Base-by-base conservation (phyloP, 306 rosid species). In the Casuarina equisetifolia region DNA sequence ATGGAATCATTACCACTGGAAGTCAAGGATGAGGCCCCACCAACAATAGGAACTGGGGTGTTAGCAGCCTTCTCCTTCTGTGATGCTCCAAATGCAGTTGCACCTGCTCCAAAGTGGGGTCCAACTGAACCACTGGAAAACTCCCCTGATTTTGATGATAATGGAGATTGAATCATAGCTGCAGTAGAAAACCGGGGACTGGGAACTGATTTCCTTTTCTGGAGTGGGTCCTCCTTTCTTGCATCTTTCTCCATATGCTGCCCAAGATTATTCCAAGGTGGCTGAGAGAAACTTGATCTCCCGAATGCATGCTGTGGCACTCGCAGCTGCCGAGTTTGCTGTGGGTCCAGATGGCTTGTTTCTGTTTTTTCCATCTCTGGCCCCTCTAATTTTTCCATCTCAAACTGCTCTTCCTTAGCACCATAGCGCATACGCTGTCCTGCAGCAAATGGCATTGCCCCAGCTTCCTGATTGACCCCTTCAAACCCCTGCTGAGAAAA, bases 101-200 rank as follows among this genome's bases (percentile, higher is more conserved):
- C 69, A 78, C 85, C 86, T 32, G 81, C 88, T 85, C 97, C 97
- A 72, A 80, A 91, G 77, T 88, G 92, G 74, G 92, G 91, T 82
- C 96, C 96, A 59, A 79, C 86, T 43, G 99, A 90, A 82, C 97
- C 92, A 83, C 85, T 89, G 46, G 99, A 96, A 82, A 92, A 86
- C 57, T 96, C 99, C 82, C 97, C 96, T 0, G 99, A 96, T 79
- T 91, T 96, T 15, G 93, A 90, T 57, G 97, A 92, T 75, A 92
- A 74, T 7, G 97, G 96, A 16, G 98, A 91, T 74, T 92, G 98
- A 80, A 88, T 74, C 87, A 90, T 63, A 82, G 92, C 75, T 59
- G 89, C 99, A 12, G 83, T n/a, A 50, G 99, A 89, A 78, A 96
- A 66, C 59, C 94, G 89, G 61, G 99, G 99, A 83, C 99, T 96